phyloP scores from a whole-genome alignment of 1,284 basidiomycete species.

The Puccinia triticina region DNA sequence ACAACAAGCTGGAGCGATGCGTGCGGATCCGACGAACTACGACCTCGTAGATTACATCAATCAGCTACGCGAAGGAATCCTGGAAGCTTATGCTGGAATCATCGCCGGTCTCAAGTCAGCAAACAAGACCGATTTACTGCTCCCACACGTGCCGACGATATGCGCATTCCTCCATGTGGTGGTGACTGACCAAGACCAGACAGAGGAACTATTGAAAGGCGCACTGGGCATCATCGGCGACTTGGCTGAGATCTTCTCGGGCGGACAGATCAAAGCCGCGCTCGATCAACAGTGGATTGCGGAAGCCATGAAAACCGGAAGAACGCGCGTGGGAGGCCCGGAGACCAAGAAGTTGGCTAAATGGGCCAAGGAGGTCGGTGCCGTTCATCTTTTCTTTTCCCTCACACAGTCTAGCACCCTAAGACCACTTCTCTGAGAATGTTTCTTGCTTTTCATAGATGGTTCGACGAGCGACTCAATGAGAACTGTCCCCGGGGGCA shows the following conservation, averaged over 20 bases:
- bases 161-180: slow-evolving; percentile 80
- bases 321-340: slow-evolving; percentile 63
- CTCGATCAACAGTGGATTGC: slow-evolving; percentile 81
- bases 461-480: slow-evolving; percentile 51
- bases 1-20: slow-evolving; percentile 81
- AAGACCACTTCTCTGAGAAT: neutral
- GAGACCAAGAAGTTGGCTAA: slow-evolving; percentile 65
- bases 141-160: slow-evolving; percentile 75
- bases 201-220: slow-evolving; percentile 76
- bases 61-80: slow-evolving; percentile 86
- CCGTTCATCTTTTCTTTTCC: neutral
- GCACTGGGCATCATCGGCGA: slow-evolving; percentile 87
- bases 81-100: slow-evolving; percentile 95
- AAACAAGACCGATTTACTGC: slow-evolving; percentile 71
- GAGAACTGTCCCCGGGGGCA: neutral
- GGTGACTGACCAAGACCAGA: slow-evolving; percentile 78
- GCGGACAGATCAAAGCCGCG: slow-evolving; percentile 76
- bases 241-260: slow-evolving; percentile 81
- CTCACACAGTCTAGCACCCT: neutral
- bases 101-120: slow-evolving; percentile 85
- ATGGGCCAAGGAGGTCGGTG: slow-evolving; percentile 65
- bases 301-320: slow-evolving; percentile 70
- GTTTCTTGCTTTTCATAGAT: slow-evolving; percentile 14
- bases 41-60: slow-evolving; percentile 91
- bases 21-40: slow-evolving; percentile 82